Evolutionary conservation across 192 early-diverging fungal species (phyloP).

Genomic region (Piromyces sp.): DNA sequence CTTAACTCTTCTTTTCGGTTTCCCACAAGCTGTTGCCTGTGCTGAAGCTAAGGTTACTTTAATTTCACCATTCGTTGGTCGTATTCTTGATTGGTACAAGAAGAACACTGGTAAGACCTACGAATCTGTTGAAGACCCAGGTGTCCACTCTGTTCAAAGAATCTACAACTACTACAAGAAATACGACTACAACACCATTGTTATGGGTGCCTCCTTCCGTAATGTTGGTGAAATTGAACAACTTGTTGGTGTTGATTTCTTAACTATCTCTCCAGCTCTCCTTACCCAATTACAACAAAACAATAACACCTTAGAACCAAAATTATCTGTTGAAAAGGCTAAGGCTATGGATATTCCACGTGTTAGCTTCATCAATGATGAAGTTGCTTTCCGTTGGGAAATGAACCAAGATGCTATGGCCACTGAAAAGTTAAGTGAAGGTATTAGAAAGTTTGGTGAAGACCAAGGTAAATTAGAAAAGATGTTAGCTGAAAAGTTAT

Average conservation of each 20-base stretch:
- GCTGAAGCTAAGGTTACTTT: constrained; percentile 91
- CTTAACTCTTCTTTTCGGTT: constrained; percentile 90
- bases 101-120: constrained; percentile 69
- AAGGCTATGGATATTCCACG: constrained; percentile 30
- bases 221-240: constrained; percentile 93
- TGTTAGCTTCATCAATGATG: constrained; percentile 51
- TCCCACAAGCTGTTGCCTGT: constrained; percentile 84
- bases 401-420: constrained; percentile 95
- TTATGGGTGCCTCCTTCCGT: constrained; percentile 99
- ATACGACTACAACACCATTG: constrained; percentile 92
- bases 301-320: constrained; percentile 45
- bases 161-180: constrained; percentile 99
- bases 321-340: constrained; percentile 54
- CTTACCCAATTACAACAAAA: constrained; percentile 58
- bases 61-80: constrained; percentile 97
- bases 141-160: constrained; percentile 72
- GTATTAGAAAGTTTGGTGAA: constrained; percentile 92
- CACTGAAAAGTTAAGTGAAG: constrained; percentile 93
- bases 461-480: constrained; percentile 65
- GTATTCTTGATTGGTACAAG: constrained; percentile 99
- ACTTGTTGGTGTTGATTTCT: constrained; percentile 88
- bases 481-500: constrained; percentile 29
- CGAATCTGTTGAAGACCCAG: constrained; percentile 66
- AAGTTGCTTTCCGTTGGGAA: constrained; percentile 85
- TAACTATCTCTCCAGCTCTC: constrained; percentile 87